Evolutionary conservation across 1,139 yeast species (phyloP), one percentile per base, ranked within the genome.

Genomic region (Schizosaccharomyces versatilis): DNA sequence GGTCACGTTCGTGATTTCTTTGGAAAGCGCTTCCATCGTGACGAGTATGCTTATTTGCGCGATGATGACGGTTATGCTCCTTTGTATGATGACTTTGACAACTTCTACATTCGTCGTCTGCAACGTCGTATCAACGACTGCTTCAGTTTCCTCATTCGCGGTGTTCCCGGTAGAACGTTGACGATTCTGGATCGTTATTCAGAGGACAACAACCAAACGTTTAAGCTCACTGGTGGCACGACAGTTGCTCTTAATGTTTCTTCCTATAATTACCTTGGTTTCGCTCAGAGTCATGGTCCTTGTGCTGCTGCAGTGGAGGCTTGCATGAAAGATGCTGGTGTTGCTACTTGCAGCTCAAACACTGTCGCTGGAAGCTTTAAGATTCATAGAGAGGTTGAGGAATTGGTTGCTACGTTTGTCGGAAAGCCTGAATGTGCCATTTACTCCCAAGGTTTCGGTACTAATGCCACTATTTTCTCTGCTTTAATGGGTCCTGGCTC

Each of bases 11-110:
- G 88, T 61, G 99, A 90, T 69, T 88, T 81, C 65, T 76, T 85
- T 59, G 95, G 94, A 54, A 78, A 82, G 65, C 70, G 73, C 36
- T 81, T 88, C 66, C 76, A 75, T 63, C 81, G 84, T 32, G 72
- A 77, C 54, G 74, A 74, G 59, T 81, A 80, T 66, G 70, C 71
- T 52, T 81, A 84, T 62, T 73, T 88, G 58, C 71, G 81, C 55
- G 93, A 84, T 64, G 73, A 75, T 59, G 80, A 90, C 65, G 99
- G 99, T 1, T 81, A 84, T 64, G 97, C 98, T 40, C 97, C 99
- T 44, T 81, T 95, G 82, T 84, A 82, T 63, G 84, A 93, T 52
- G 93, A 86, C 53, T 88, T 90, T 66, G 99, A 90, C 68, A 79
- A 84, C 61, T 93, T 90, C 66, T 90, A 88, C 67, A 82, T 88